Percentiles rank a stretch among this genome's conserved stretches.
phyloP scores from a whole-genome alignment of 306 rosid species.

The Rosa persica region DNA sequence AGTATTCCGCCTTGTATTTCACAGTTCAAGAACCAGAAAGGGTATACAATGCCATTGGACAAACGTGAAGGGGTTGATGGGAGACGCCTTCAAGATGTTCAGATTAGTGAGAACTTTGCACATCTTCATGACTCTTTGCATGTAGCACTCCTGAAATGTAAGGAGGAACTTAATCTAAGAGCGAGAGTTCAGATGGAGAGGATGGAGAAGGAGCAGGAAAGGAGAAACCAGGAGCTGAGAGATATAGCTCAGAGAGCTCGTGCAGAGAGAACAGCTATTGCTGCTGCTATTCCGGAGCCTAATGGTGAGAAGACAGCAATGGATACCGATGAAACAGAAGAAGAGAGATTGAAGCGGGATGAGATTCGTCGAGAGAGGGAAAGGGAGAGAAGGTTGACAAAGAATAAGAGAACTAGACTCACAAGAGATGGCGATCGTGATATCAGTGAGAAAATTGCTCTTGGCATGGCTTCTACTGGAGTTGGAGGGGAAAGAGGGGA shows the following conservation, averaged over 20 bases:
- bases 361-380: background rate
- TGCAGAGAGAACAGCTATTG: background rate
- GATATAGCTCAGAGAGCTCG: background rate
- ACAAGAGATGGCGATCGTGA: background rate
- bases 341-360: background rate
- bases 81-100: conserved; percentile 76
- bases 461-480: conserved; percentile 1
- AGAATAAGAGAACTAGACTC: background rate
- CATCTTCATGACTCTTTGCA: conserved; percentile 67
- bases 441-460: conserved; percentile 4
- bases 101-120: conserved; percentile 70
- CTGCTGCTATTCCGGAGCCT: background rate
- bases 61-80: conserved; percentile 73
- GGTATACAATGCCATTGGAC: conserved; percentile 35
- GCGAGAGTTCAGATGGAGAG: conserved; percentile 74
- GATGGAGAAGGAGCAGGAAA: conserved; percentile 37
- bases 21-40: conserved; percentile 66
- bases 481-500: conserved; percentile 1
- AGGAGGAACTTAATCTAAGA: conserved; percentile 69
- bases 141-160: conserved; percentile 56
- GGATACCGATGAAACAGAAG: conserved; percentile 25
- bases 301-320: conserved; percentile 11
- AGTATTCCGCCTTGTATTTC: conserved; percentile 78
- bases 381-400: conserved; percentile 3
- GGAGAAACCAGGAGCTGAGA: background rate